Evolutionary conservation across 805 yeast genomes (phyloP).

Genomic region (Candida orba): DNA sequence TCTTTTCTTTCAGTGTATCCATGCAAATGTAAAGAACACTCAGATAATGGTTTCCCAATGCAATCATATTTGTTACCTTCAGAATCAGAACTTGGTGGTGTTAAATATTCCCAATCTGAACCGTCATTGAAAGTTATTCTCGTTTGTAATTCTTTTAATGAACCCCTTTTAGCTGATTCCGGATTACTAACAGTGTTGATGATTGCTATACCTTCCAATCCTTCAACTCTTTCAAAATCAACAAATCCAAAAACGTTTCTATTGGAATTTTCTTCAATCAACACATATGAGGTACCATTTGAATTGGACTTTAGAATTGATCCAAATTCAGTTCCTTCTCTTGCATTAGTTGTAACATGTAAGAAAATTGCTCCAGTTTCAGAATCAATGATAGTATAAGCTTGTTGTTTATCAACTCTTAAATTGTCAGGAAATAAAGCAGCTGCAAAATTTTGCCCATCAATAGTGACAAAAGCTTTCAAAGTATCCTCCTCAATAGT

Average conservation of each 20-base stretch:
- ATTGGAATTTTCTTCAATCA: slow-evolving; percentile 67
- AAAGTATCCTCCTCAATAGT: slow-evolving; percentile 43
- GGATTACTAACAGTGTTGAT: slow-evolving; percentile 62
- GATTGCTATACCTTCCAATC: slow-evolving; percentile 77
- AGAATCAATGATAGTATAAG: slow-evolving; percentile 78
- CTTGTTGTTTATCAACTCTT: slow-evolving; percentile 52
- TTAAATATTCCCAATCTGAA: slow-evolving; percentile 68
- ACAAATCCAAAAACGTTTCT: slow-evolving; percentile 69
- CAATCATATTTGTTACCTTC: slow-evolving; percentile 54
- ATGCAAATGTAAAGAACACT: slow-evolving; percentile 79
- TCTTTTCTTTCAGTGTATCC: slow-evolving; percentile 87
- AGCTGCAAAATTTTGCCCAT: slow-evolving; percentile 71
- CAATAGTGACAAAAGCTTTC: slow-evolving; percentile 67
- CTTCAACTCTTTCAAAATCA: slow-evolving; percentile 79
- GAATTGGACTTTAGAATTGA: slow-evolving; percentile 80
- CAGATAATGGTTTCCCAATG: slow-evolving; percentile 37
- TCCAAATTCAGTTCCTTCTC: slow-evolving; percentile 57
- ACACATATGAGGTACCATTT: slow-evolving; percentile 82
- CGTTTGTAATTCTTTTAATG: slow-evolving; percentile 55
- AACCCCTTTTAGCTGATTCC: slow-evolving; percentile 35
- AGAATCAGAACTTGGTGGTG: slow-evolving; percentile 64
- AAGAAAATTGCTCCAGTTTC: slow-evolving; percentile 66
- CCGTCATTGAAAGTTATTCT: slow-evolving; percentile 87
- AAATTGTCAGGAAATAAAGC: slow-evolving; percentile 71
- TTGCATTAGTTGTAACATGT: slow-evolving; percentile 66